Percentiles rank a stretch among this genome's conserved stretches.
These are phyloP conservation scores for Colletotrichum sojae DNA, from an alignment of 2,329 filamentous ascomycete genomes.

Conservation along the genomic window DNA sequence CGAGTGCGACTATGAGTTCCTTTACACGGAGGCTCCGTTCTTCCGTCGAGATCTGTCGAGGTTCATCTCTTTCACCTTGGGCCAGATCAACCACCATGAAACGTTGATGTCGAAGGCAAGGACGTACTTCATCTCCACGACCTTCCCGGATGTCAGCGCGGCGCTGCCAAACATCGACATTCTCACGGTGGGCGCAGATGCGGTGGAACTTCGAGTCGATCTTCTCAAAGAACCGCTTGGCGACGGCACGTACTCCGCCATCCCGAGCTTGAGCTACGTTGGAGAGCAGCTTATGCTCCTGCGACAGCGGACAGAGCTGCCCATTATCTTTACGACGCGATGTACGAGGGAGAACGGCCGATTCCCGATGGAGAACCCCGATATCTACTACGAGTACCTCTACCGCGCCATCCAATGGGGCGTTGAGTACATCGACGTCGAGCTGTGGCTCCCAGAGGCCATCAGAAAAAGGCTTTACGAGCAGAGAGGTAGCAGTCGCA, in stretches of 20 bases:
- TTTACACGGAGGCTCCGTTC: slow-evolving; percentile 82
- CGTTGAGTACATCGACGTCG: slow-evolving; percentile 90
- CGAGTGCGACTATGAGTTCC: slow-evolving; percentile 86
- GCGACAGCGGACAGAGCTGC: slow-evolving; percentile 85
- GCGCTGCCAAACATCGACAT: slow-evolving; percentile 90
- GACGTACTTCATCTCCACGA: slow-evolving; percentile 89
- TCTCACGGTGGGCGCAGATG: slow-evolving; percentile 87
- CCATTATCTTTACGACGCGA: slow-evolving; percentile 91
- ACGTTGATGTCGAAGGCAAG: slow-evolving; percentile 82
- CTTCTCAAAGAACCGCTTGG: slow-evolving; percentile 79
- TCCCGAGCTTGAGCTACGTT: slow-evolving; percentile 87
- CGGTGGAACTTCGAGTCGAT: slow-evolving; percentile 88
- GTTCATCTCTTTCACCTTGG: slow-evolving; percentile 84
- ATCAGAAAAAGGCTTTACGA: slow-evolving; percentile 78
- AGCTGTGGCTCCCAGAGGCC: slow-evolving; percentile 86
- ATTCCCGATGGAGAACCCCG: slow-evolving; percentile 86
- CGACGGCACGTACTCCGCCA: slow-evolving; percentile 72
- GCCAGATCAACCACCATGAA: slow-evolving; percentile 84
- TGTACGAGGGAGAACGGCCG: slow-evolving; percentile 86
- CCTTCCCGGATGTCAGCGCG: slow-evolving; percentile 87
- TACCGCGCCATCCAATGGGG: slow-evolving; percentile 90
- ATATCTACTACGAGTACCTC: slow-evolving; percentile 83
- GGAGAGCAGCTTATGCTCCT: slow-evolving; percentile 89
- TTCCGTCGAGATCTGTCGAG: slow-evolving; percentile 82
- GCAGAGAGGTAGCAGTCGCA: slow-evolving; percentile 82